These are phyloP conservation scores for Garcia nutans DNA, from an alignment of 345 rosid species.

Conservation along the genomic window DNA sequence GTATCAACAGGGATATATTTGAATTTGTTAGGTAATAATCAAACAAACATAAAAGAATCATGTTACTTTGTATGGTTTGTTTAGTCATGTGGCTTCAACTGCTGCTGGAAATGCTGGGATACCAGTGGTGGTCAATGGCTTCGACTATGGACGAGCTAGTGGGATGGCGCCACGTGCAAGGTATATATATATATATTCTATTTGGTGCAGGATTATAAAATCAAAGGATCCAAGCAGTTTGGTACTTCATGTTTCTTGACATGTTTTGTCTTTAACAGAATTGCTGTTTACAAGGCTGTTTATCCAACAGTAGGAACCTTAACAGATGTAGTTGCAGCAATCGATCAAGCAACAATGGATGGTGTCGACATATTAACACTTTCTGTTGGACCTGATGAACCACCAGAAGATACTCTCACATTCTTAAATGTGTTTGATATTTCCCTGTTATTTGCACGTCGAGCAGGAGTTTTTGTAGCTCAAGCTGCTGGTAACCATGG, in stretches of 20 bases:
- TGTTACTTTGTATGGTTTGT: background rate
- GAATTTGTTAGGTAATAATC: conserved; percentile 36
- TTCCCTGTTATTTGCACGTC: conserved; percentile 53
- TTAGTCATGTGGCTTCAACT: conserved; percentile 79
- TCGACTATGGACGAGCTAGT: conserved; percentile 65
- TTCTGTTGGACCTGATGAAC: conserved; percentile 70
- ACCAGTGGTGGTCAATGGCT: conserved; percentile 70
- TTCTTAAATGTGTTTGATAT: conserved; percentile 62
- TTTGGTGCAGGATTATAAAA: background rate
- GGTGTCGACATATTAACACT: conserved; percentile 68
- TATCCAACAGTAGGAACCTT: conserved; percentile 74
- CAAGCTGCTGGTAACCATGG: conserved; percentile 87
- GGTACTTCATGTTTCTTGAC: background rate
- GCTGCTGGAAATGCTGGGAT: conserved; percentile 82
- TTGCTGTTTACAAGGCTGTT: conserved; percentile 81
- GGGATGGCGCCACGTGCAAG: conserved; percentile 91
- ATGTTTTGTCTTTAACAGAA: conserved; percentile 34
- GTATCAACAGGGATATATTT: too few relatives aligned
- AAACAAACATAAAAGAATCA: too few relatives aligned
- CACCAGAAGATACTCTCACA: conserved; percentile 59
- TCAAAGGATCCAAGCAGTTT: background rate
- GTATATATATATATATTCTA: conserved; percentile 26
- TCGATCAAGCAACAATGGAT: conserved; percentile 73
- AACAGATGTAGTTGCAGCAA: conserved; percentile 81
- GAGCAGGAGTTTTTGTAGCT: conserved; percentile 77